Percentiles rank a stretch among this genome's conserved stretches.
phyloP scores from a whole-genome alignment of 2,329 filamentous ascomycete genomes.

The Didymella arachidicola region DNA sequence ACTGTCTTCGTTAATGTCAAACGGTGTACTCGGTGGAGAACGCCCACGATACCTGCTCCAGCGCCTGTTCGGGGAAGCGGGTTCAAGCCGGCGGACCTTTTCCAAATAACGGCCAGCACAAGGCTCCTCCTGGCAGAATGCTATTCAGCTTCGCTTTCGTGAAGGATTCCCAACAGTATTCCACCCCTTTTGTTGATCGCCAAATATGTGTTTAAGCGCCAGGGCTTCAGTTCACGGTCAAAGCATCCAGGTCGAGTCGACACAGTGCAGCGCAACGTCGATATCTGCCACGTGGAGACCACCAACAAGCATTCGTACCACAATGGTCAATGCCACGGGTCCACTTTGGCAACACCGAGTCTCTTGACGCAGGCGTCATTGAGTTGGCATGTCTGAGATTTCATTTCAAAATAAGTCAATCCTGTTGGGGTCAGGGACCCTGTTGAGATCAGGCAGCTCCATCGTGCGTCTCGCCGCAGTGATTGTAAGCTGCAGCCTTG shows the following conservation, averaged over 20 bases:
- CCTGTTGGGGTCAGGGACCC: conserved; percentile 11
- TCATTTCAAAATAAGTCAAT: conserved; percentile 19
- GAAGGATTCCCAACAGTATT: neutral
- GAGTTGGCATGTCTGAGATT: conserved; percentile 15
- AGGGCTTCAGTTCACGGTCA: neutral
- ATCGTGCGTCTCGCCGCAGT: neutral
- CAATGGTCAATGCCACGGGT: conserved; percentile 20
- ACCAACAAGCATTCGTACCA: conserved; percentile 17
- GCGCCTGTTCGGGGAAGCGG: conserved; percentile 15
- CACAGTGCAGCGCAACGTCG: conserved; percentile 13
- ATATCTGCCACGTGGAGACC: conserved; percentile 20
- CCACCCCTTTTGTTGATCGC: conserved; percentile 6
- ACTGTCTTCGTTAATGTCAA: neutral
- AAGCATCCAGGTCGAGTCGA: neutral
- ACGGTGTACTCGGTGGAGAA: conserved; percentile 1
- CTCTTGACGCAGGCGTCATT: conserved; percentile 17
- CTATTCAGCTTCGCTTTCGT: conserved; percentile 6
- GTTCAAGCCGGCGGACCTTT: conserved; percentile 18
- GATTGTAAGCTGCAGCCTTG: conserved; percentile 9
- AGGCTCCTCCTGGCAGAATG: conserved; percentile 17
- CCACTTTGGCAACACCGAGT: conserved; percentile 16
- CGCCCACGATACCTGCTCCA: conserved; percentile 10
- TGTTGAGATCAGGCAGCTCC: conserved; percentile 6
- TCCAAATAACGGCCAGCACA: conserved; percentile 16
- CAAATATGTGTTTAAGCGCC: conserved; percentile 7